Base-by-base conservation (phyloP, 1,139 yeast genomes). In the Kazachstania sp. region DNA sequence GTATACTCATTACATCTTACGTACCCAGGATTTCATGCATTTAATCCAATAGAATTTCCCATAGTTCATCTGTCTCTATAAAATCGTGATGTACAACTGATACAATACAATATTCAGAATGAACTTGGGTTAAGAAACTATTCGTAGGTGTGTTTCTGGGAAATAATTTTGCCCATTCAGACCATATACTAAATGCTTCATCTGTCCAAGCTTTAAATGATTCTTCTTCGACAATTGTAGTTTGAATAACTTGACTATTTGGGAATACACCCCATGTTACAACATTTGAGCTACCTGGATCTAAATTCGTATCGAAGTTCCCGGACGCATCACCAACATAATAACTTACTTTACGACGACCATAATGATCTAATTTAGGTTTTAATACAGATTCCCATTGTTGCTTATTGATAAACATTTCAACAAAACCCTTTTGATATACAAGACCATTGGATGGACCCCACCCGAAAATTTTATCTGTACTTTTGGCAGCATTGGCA, bases 211-310 rank as follows among this genome's bases (percentile, higher is more conserved):
- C 95, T 55, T 77, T 76, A 69, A 88, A 88, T 3, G 95, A 85
- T 57, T 87, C 95, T 55, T 78, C 83, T 59, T 87, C 95, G 46
- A 88, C 81, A 49, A 87, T 83, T 0, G 97, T 88, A 2, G 95
- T 86, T 64, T 87, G 96, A 31, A 86, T 76, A 43, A 86, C 81
- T 61, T 86, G 95, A 54, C 86, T 77, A 66, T 82, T 83, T 2
- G 95, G 95, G 71, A 90, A 88, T 2, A 85, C 95, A 49, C 97
- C 97, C 97, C 97, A 92, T 0, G 97, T 92, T 9, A 92, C 94
- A 23, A 94, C 95, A 56, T 83, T 81, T 4, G 83, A 73, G 18
- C 75, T 71, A 15, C 68, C 70, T 2, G 66, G 59, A 0, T 74
- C 73, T 60, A 84, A 67, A 56, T 84, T 85, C 3, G 90, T 77